Percentiles rank a stretch among this genome's conserved stretches.
These are phyloP conservation scores for Rubroboletus satanas DNA, from an alignment of 768 basidiomycete genomes.

Conservation along the genomic window DNA sequence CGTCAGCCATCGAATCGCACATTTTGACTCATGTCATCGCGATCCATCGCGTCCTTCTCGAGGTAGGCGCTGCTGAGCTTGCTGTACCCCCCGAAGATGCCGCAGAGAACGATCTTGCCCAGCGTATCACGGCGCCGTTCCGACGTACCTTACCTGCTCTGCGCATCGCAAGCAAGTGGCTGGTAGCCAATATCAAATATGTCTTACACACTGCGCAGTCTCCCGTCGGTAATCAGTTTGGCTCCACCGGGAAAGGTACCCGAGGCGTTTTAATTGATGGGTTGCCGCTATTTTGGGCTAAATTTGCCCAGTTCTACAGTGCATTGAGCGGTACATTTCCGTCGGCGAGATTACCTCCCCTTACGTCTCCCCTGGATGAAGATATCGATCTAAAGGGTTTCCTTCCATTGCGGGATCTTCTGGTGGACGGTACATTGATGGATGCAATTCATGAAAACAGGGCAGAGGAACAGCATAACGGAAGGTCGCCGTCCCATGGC, in stretches of 20 bases:
- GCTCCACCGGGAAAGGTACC: slow-evolving; percentile 15
- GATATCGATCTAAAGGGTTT: slow-evolving; percentile 89
- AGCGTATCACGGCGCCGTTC: slow-evolving; percentile 81
- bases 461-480: slow-evolving; percentile 24
- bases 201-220: slow-evolving; percentile 44
- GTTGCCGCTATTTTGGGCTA: slow-evolving; percentile 62
- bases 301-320: slow-evolving; percentile 63
- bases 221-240: slow-evolving; percentile 18
- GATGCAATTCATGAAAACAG: slow-evolving; percentile 20
- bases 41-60: slow-evolving; percentile 58
- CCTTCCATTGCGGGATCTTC: slow-evolving; percentile 66
- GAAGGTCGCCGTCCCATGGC: slow-evolving; percentile 24
- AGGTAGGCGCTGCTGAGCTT: slow-evolving; percentile 63
- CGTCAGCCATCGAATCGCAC: slow-evolving; percentile 53
- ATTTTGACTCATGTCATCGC: slow-evolving; percentile 67
- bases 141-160: slow-evolving; percentile 83
- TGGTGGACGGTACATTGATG: slow-evolving; percentile 33
- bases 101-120: slow-evolving; percentile 61
- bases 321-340: slow-evolving; percentile 70
- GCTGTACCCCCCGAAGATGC: slow-evolving; percentile 50
- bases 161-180: slow-evolving; percentile 87
- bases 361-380: slow-evolving; percentile 74
- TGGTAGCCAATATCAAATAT: slow-evolving; percentile 71
- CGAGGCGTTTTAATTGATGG: slow-evolving; percentile 29
- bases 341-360: slow-evolving; percentile 48